Conservation (phyloP, 2,329 filamentous ascomycete species). For the Hysterium pulicare region DNA sequence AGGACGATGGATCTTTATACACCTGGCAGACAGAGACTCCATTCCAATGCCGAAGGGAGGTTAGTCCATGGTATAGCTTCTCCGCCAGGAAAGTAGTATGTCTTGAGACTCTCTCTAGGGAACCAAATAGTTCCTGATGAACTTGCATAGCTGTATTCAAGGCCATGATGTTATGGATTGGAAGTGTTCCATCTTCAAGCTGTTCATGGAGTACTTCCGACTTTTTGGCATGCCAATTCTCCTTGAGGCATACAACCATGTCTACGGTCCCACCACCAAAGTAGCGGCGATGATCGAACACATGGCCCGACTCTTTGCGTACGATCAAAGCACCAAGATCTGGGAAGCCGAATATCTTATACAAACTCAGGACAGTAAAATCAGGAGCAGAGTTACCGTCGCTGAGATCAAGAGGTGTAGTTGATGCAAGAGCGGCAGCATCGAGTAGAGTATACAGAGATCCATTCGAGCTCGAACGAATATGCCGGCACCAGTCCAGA, state of each 20-base stretch:
- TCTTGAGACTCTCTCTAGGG: conserved; percentile 64
- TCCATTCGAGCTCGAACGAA: conserved; percentile 41
- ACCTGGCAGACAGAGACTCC: conserved; percentile 62
- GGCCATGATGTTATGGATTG: conserved; percentile 86
- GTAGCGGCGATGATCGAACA: conserved; percentile 68
- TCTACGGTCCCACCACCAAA: conserved; percentile 96
- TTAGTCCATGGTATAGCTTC: conserved; percentile 58
- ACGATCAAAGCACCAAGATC: conserved; percentile 85
- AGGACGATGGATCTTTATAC: conserved; percentile 50
- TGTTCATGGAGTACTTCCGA: conserved; percentile 68
- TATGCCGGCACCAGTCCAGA: conserved; percentile 59
- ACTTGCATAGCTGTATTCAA: conserved; percentile 69
- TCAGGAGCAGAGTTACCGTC: conserved; percentile 65
- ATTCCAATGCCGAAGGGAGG: conserved; percentile 65
- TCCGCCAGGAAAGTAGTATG: conserved; percentile 68
- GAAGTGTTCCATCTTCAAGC: conserved; percentile 87
- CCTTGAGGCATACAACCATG: conserved; percentile 73
- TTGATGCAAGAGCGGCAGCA: conserved; percentile 77
- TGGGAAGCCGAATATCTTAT: conserved; percentile 98
- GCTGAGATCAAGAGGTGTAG: conserved; percentile 69
- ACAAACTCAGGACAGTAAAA: conserved; percentile 83
- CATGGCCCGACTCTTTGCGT: conserved; percentile 62
- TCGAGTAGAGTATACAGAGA: conserved; percentile 71
- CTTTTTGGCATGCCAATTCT: conserved; percentile 82
- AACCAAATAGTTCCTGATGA: conserved; percentile 67